Conservation (phyloP, 2,329 filamentous ascomycete genomes). For the Fusarium foetens region DNA sequence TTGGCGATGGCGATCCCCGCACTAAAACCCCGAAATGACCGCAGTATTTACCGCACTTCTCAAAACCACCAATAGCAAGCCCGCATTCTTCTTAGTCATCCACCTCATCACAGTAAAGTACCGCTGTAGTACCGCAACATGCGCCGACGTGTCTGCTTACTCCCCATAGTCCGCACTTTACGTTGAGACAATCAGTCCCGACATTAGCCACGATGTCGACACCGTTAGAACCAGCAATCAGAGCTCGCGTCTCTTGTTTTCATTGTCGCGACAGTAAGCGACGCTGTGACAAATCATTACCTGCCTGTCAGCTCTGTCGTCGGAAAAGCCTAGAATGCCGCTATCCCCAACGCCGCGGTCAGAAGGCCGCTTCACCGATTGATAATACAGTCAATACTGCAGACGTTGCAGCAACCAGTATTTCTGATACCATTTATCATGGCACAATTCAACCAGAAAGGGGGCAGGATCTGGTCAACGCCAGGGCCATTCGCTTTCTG, state of each 20-base stretch:
- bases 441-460: too few species aligned
- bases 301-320: background rate
- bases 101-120: accelerated
- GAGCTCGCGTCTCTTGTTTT: accelerated
- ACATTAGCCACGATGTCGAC: background rate
- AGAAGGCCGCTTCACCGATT: background rate
- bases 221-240: background rate
- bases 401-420: too few species aligned
- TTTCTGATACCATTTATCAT: too few species aligned
- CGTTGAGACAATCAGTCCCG: too few species aligned
- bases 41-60: accelerated
- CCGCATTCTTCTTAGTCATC: accelerated
- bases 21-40: background rate
- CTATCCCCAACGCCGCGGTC: background rate
- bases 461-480: accelerated
- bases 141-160: background rate
- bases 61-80: accelerated
- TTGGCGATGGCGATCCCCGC: too few species aligned
- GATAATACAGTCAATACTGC: background rate
- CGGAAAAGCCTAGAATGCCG: background rate
- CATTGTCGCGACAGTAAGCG: background rate
- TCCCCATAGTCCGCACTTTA: background rate
- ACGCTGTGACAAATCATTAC: background rate
- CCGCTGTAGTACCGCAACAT: background rate
- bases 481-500: accelerated